These are phyloP conservation scores for Sarocladiaceae sp. DNA, from an alignment of 2,329 filamentous ascomycete species.

Conservation along the genomic window DNA sequence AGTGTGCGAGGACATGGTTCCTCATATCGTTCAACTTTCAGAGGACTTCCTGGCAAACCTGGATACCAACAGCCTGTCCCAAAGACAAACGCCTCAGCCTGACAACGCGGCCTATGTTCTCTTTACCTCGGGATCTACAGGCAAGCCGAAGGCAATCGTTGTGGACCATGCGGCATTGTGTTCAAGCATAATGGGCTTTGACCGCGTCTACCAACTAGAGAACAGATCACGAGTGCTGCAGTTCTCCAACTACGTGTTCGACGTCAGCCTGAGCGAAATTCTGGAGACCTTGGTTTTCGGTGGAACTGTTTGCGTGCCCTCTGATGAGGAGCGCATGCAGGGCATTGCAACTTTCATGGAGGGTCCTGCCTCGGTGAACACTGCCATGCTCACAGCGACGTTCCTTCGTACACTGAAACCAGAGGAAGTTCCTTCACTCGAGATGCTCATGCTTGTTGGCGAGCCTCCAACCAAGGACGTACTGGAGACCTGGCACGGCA, in stretches of 20 bases:
- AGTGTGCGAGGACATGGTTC: no score
- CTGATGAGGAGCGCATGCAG: slow-evolving; percentile 26
- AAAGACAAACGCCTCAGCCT: no score
- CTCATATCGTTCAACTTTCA: no score
- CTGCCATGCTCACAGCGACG: slow-evolving; percentile 5
- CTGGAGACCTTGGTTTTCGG: slow-evolving; percentile 35
- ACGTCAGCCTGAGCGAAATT: slow-evolving; percentile 39
- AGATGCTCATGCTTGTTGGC: slow-evolving; percentile 15
- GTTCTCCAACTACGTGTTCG: slow-evolving; percentile 41
- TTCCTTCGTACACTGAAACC: slow-evolving; percentile 10
- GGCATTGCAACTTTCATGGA: slow-evolving; percentile 7
- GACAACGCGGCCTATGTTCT: no score
- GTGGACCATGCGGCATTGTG: no score
- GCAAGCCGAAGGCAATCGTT: no score
- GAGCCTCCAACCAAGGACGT: slow-evolving; percentile 27
- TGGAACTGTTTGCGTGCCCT: slow-evolving; percentile 32
- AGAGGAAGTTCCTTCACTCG: slow-evolving; percentile 11
- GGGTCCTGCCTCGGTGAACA: slow-evolving; percentile 11
- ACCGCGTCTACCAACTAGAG: no score
- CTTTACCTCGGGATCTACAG: no score
- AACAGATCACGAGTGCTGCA: slow-evolving; percentile 31
- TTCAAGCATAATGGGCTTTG: no score
- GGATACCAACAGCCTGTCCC: no score
- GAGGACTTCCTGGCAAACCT: no score
- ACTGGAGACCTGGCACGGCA: slow-evolving; percentile 13